Percentiles rank a stretch among this genome's conserved stretches.
phyloP scores from a whole-genome alignment of 2,329 filamentous ascomycete species.

The Talaromyces funiculosus region DNA sequence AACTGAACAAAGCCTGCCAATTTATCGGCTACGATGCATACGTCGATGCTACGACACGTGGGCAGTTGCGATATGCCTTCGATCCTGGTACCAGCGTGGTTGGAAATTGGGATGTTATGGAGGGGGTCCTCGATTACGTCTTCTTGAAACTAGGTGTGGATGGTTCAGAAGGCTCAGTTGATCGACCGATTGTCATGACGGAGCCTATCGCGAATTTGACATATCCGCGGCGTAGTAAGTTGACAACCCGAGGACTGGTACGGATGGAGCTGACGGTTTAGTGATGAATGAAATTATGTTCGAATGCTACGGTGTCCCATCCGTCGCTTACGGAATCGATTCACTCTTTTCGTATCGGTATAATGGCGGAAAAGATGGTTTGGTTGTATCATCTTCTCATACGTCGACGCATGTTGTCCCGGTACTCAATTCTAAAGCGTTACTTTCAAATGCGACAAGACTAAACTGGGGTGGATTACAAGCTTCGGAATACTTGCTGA shows the following conservation, averaged over 20 bases:
- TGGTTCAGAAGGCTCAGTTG: constrained; percentile 63
- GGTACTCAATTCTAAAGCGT: constrained; percentile 76
- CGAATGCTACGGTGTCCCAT: constrained; percentile 88
- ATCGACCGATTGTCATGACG: constrained; percentile 88
- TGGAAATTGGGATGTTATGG: constrained; percentile 97
- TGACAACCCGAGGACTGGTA: background rate
- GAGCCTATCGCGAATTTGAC: constrained; percentile 87
- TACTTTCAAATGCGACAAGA: constrained; percentile 78
- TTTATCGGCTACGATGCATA: constrained; percentile 93
- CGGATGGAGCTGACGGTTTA: constrained; percentile 31
- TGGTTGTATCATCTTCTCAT: constrained; percentile 87
- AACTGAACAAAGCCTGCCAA: constrained; percentile 82
- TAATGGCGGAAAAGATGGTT: constrained; percentile 79
- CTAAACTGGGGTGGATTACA: constrained; percentile 95
- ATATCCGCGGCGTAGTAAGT: constrained; percentile 80
- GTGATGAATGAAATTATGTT: constrained; percentile 97
- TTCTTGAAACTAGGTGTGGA: constrained; percentile 93
- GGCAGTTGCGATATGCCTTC: constrained; percentile 85
- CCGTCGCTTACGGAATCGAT: constrained; percentile 89
- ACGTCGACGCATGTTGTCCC: constrained; percentile 94
- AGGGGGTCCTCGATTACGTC: constrained; percentile 86
- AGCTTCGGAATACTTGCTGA: constrained; percentile 82
- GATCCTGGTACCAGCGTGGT: constrained; percentile 86
- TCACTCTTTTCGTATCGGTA: constrained; percentile 93
- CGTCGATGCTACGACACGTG: constrained; percentile 84